A percentile compares a stretch with the other conserved stretches of the same genome.
Conservation (phyloP, 1,139 yeast species). For the Zygoascus sp. region DNA sequence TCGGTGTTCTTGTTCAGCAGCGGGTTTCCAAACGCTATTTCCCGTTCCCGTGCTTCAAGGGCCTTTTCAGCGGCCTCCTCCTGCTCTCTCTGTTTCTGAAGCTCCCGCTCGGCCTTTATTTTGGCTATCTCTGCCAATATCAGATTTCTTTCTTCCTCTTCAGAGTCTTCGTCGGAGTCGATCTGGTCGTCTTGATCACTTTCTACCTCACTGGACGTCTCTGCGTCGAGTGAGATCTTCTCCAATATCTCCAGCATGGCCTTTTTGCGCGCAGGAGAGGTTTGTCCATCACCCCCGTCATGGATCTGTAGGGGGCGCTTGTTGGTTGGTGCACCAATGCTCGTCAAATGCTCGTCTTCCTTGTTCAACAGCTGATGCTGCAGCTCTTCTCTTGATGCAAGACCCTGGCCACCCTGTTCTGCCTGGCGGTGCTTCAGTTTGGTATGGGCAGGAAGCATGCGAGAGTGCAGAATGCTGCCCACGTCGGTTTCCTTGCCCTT, state of each 20-base stretch:
- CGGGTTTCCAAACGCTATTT: constrained; percentile 44
- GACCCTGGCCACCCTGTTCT: constrained; percentile 33
- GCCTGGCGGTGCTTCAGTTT: constrained; percentile 56
- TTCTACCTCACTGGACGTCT: neutral
- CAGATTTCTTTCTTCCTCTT: constrained; percentile 33
- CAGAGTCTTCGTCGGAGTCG: constrained; percentile 24
- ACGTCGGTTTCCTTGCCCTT: constrained; percentile 53
- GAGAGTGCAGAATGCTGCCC: constrained; percentile 55
- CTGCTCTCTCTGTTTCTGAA: constrained; percentile 33
- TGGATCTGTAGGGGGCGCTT: neutral
- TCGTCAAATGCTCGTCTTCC: constrained; percentile 12
- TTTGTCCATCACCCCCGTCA: constrained; percentile 15
- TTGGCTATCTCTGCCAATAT: constrained; percentile 52
- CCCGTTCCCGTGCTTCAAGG: constrained; percentile 36
- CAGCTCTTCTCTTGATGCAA: constrained; percentile 25
- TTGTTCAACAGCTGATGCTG: constrained; percentile 21
- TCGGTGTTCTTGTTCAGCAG: constrained; percentile 33
- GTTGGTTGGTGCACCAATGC: constrained; percentile 15
- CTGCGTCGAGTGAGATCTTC: neutral
- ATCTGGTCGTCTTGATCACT: constrained; percentile 11
- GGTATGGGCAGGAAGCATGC: constrained; percentile 68
- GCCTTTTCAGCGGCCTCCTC: constrained; percentile 33
- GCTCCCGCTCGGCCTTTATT: constrained; percentile 45
- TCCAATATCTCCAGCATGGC: constrained; percentile 35
- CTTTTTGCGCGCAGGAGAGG: constrained; percentile 45